Base-by-base conservation (phyloP, 2,329 filamentous ascomycete genomes). In the Fusarium haematococcum region DNA sequence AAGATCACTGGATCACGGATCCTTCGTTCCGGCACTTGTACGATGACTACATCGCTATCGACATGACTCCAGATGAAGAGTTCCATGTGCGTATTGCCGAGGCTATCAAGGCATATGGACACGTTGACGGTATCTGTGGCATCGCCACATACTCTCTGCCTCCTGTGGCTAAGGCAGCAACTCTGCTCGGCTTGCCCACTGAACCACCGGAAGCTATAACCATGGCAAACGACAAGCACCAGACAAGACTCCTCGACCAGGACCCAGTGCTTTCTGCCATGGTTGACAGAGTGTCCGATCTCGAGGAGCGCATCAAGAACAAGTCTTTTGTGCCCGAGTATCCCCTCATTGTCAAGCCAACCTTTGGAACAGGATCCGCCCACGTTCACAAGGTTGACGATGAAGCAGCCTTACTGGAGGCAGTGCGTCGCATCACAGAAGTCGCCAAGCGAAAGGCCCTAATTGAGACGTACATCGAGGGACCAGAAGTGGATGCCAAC, bases 401-500 rank as follows among this genome's bases (percentile, higher is more conserved):
- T 5, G 25, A 43, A 23, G 27, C 8, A 25, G 58, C 23, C 9
- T 23, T 61, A 18, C 27, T 43, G 10, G 58, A 61, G 58, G 58
- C 58, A 10, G 58, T 61, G 39, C 25, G 37, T 45, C 37, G 39
- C 5, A n/a, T 61, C 18, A 61, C 58, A 23, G 27, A 61, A 6
- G 30, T 33, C 5, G 39, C 39, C 18, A 45, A 32, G 39, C 9
- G 33, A 25, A 41, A 59, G 33, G 56, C 56, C 6, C 33, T 78
- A 5, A 67, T 78, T 20, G 75, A 78, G 43, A 33, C 66, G n/a
- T 77, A 77, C 33, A 57, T 65, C 33, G 66, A 69, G 4, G 75
- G 75, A 3, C 75, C 75, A n/a, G 75, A 78, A 59, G 52, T 77
- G 2, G 75, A 77, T 43, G 65, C 59, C 25, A 77, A 77, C 65